phyloP scores from a whole-genome alignment of 1,284 basidiomycete species.

The Tilletia setariae region DNA sequence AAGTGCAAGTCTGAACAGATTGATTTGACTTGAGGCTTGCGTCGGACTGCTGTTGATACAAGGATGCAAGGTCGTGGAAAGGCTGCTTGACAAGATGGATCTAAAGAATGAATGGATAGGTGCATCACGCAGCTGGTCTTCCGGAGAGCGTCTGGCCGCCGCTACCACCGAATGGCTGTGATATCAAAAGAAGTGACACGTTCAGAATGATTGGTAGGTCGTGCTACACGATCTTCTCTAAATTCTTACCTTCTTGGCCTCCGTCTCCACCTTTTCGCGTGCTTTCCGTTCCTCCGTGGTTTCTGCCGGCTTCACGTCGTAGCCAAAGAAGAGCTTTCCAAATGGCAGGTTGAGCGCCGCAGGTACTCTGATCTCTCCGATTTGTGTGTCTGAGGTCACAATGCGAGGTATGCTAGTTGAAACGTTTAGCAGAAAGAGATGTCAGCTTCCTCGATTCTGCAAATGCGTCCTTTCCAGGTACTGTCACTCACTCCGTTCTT shows the following conservation, averaged over 20 bases:
- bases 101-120: too few relatives aligned
- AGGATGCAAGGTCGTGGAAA: too few relatives aligned
- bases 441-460: too few relatives aligned
- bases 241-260: constrained; percentile 12
- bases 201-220: neutral
- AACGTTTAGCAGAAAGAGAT: too few relatives aligned
- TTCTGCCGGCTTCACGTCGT: constrained; percentile 44
- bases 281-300: constrained; percentile 28
- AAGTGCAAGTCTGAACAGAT: too few relatives aligned
- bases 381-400: constrained; percentile 76
- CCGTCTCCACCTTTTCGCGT: constrained; percentile 13
- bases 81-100: too few relatives aligned
- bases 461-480: too few relatives aligned
- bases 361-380: constrained; percentile 72
- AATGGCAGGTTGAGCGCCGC: constrained; percentile 84
- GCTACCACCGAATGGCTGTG: neutral
- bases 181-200: neutral
- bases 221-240: neutral
- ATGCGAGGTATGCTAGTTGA: constrained; percentile 77
- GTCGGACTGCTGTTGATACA: too few relatives aligned
- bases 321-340: constrained; percentile 60
- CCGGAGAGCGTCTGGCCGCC: constrained; percentile 6
- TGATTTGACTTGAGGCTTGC: too few relatives aligned
- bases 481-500: constrained; percentile 44
- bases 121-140: neutral